These are phyloP conservation scores for Syzygium malaccense DNA, from an alignment of 441 rosid genomes.

Conservation along the genomic window DNA sequence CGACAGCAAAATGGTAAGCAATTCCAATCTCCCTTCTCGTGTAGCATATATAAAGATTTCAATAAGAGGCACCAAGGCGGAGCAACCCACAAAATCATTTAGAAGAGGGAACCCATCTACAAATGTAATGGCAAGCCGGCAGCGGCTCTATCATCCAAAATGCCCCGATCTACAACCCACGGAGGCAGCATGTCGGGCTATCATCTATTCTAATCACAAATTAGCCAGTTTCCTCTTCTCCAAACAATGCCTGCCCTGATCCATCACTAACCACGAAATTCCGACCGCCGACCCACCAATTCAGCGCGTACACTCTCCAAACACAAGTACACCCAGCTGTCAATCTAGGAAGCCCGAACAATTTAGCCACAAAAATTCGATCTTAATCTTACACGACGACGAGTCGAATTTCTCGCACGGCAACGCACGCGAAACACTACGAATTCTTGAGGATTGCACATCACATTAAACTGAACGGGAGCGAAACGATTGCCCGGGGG, in stretches of 20 bases:
- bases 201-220: not conserved
- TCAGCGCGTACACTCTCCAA: not conserved
- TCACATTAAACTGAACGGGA: not conserved
- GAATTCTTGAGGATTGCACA: not conserved
- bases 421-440: not conserved
- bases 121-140: not conserved
- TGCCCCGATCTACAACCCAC: not conserved
- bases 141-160: not conserved
- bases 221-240: not conserved
- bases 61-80: rapidly evolving
- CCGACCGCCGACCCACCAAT: not conserved
- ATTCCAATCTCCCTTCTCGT: not conserved
- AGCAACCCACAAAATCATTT: not conserved
- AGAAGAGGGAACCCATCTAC: not conserved
- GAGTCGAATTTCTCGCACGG: not conserved
- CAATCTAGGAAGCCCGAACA: not conserved
- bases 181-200: not conserved
- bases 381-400: not conserved
- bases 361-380: not conserved
- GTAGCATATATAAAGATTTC: not conserved
- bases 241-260: not conserved
- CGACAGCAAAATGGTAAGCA: not conserved
- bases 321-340: not conserved
- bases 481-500: not conserved
- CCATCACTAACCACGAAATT: not conserved